These are phyloP conservation scores for Cryptomeria japonica DNA, from an alignment of 75 land plant species.

Conservation along the genomic window DNA sequence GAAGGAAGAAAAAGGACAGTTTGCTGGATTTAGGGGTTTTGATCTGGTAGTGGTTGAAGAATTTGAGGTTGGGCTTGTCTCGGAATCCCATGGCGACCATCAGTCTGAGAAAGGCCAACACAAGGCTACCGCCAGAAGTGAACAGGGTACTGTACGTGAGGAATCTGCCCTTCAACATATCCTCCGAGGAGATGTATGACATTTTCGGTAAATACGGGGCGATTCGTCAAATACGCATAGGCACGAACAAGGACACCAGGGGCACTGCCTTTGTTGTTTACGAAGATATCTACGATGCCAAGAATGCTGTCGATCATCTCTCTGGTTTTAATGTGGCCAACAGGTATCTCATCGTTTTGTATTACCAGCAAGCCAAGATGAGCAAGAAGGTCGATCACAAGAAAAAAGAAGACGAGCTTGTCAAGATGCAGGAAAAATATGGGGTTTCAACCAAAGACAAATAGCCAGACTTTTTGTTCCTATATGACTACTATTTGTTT, in stretches of 20 bases:
- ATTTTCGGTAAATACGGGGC: constrained; percentile 99
- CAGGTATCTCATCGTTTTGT: constrained; percentile 36
- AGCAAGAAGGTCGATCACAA: constrained; percentile 86
- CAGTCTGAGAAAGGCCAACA: constrained; percentile 82
- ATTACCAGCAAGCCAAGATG: constrained; percentile 95
- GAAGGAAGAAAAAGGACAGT: too few relatives aligned
- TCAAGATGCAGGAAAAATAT: constrained; percentile 86
- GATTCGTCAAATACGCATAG: constrained; percentile 90
- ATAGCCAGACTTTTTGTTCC: background rate
- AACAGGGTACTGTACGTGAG: constrained; percentile 93
- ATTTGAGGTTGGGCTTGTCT: background rate
- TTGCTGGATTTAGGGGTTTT: too few relatives aligned
- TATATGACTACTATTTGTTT: background rate
- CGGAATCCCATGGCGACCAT: constrained; percentile 63
- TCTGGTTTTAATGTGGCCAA: constrained; percentile 99
- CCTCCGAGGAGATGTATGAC: constrained; percentile 98
- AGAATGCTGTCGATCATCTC: constrained; percentile 95
- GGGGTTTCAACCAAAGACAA: constrained; percentile 82
- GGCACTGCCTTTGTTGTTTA: constrained; percentile 98
- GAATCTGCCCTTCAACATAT: constrained; percentile 94
- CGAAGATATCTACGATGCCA: constrained; percentile 98
- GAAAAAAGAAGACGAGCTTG: constrained; percentile 95
- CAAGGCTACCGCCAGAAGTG: constrained; percentile 95
- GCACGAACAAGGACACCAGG: constrained; percentile 88
- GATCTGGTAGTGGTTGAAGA: too few relatives aligned